Conservation (phyloP, 2,329 filamentous ascomycete species). For the Fusarium devonianum region DNA sequence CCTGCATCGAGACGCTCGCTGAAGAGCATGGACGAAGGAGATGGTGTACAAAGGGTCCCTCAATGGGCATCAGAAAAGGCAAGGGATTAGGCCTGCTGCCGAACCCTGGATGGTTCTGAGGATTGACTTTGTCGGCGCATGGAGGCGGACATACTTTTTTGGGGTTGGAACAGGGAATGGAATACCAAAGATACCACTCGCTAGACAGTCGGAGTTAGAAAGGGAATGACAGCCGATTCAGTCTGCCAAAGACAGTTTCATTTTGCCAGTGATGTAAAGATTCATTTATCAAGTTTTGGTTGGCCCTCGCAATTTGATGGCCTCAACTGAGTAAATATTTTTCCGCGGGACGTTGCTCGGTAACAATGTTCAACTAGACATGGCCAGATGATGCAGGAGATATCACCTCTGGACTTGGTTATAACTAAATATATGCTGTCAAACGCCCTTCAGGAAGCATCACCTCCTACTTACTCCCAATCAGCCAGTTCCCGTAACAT, state of each 20-base stretch:
- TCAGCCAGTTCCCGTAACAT: too few species aligned
- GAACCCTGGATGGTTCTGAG: slow-evolving; percentile 26
- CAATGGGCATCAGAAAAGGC: slow-evolving; percentile 33
- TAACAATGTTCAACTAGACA: too few species aligned
- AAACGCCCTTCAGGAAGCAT: too few species aligned
- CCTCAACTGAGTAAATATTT: too few species aligned
- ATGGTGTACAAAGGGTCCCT: slow-evolving; percentile 27
- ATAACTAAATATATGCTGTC: too few species aligned
- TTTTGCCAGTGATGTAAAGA: background rate
- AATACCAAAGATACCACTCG: slow-evolving; percentile 52
- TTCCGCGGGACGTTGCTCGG: too few species aligned
- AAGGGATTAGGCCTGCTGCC: slow-evolving; percentile 21
- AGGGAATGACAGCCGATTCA: slow-evolving; percentile 34
- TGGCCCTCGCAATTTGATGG: too few species aligned
- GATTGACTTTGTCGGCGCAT: slow-evolving; percentile 33
- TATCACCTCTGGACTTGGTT: too few species aligned
- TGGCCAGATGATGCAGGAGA: too few species aligned
- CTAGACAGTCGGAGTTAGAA: slow-evolving; percentile 47
- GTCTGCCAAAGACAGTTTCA: slow-evolving; percentile 17
- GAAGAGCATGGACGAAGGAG: slow-evolving; percentile 36
- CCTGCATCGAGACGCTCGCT: slow-evolving; percentile 47
- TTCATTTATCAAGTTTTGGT: background rate
- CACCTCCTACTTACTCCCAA: too few species aligned
- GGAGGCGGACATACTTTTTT: slow-evolving; percentile 28
- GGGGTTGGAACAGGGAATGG: slow-evolving; percentile 27